Evolutionary conservation across 1,284 basidiomycete species (phyloP), one percentile per base, ranked within the genome.

Genomic region (Puccinia polysora): DNA sequence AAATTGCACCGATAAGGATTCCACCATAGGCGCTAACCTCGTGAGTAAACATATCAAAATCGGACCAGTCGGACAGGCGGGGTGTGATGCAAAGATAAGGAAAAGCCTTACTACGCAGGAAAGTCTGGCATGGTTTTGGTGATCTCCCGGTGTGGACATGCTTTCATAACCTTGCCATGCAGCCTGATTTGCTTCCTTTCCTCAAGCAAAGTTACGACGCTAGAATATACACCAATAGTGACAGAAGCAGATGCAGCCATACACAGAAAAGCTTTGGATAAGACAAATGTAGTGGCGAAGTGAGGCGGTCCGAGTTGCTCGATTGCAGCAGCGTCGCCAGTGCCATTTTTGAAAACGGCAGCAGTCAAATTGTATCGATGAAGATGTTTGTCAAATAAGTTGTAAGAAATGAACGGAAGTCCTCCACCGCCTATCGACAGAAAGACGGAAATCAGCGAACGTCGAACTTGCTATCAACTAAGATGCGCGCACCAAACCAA

Each of bases 81-180:
- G 40, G 18, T 43, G 40, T 8, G 40, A 8, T 18, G 40, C 8
- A 43, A 43, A 43, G 40, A 8, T 43, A 8, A n/a, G 34, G 15
- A 23, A n/a, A 49, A 49, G 3, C 18, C 43, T 15, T 32, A 70
- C 68, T 50, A 70, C 12, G 38, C 36, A 5, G 68, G 68, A 43
- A 70, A 62, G n/a, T 70, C 68, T 49, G 32, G 45, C 43, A 60
- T 40, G 23, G 52, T 70, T 8, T 50, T 60, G 28, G 47, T 59
- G 25, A 70, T 40, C 43, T 70, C 58, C n/a, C 58, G 68, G 43
- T 70, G 55, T 60, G 68, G 68, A 23, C 34, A 52, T 28, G 30
- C 32, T 52, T 25, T 40, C 32, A 32, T 18, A 50, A 52, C 62
- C 36, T 47, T 40, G 32, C 34, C 47, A 52, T 30, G 32, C n/a